A percentile compares a stretch with the other conserved stretches of the same genome.
These are phyloP conservation scores for Jamesozyma piceae DNA, from an alignment of 805 yeast genomes.

Conservation along the genomic window DNA sequence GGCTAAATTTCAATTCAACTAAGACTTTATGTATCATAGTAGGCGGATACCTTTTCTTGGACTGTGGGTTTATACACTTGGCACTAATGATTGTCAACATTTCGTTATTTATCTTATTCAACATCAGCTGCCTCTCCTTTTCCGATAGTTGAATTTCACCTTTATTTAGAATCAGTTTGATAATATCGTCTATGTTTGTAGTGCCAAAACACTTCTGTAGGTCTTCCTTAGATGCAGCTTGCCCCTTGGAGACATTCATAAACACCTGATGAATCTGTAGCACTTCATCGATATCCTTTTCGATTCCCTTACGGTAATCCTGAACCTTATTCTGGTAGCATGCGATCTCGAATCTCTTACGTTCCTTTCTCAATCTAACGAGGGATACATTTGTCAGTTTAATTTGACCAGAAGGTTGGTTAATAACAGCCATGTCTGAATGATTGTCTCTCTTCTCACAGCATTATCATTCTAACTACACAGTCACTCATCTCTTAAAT, in stretches of 20 bases:
- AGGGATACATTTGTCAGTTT: slow-evolving; percentile 88
- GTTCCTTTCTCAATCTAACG: slow-evolving; percentile 83
- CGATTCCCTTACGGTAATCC: slow-evolving; percentile 65
- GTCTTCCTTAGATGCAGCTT: slow-evolving; percentile 82
- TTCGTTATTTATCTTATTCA: slow-evolving; percentile 68
- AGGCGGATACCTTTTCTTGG: slow-evolving; percentile 87
- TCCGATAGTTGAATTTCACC: slow-evolving; percentile 94
- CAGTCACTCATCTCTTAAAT: too few species aligned
- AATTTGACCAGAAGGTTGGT: slow-evolving; percentile 85
- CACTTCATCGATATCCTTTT: slow-evolving; percentile 91
- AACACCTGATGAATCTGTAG: slow-evolving; percentile 94
- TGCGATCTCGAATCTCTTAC: slow-evolving; percentile 87
- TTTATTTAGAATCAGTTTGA: slow-evolving; percentile 71
- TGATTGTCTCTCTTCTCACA: too few species aligned
- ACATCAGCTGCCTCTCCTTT: slow-evolving; percentile 75
- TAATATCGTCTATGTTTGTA: slow-evolving; percentile 63
- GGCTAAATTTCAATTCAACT: slow-evolving; percentile 66
- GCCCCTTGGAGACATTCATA: slow-evolving; percentile 87
- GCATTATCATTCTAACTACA: too few species aligned
- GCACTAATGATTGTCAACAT: slow-evolving; percentile 75
- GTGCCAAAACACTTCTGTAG: slow-evolving; percentile 64
- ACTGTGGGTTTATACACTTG: slow-evolving; percentile 83
- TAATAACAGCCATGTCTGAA: slow-evolving; percentile 42
- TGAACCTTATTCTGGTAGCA: slow-evolving; percentile 96
- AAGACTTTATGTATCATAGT: slow-evolving; percentile 87